A percentile compares a stretch with the other conserved stretches of the same genome.
These are phyloP conservation scores for Aspergillus sclerotiicarbonarius DNA, from an alignment of 495 filamentous ascomycete genomes.

Conservation along the genomic window DNA sequence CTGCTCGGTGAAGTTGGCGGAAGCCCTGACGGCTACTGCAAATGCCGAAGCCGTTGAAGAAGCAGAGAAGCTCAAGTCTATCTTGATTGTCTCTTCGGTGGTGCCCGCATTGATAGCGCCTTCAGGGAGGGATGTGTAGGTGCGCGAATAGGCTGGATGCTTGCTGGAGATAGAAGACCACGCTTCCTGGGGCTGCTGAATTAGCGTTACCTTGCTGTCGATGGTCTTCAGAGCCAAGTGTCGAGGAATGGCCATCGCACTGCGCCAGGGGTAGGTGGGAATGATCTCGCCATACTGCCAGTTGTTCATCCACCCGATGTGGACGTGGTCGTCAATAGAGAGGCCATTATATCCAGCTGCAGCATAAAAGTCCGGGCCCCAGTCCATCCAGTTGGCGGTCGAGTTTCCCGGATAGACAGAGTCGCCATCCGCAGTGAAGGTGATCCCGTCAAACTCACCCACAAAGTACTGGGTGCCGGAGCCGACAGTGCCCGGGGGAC, in stretches of 20 bases:
- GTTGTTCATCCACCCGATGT: constrained; percentile 60
- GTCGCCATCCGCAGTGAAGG: constrained; percentile 18
- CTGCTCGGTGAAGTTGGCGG: constrained; percentile 37
- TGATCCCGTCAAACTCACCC: constrained; percentile 37
- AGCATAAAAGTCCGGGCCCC: constrained; percentile 59
- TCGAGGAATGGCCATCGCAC: constrained; percentile 50
- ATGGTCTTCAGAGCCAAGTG: constrained; percentile 32
- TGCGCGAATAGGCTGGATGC: neutral
- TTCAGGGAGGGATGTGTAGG: constrained; percentile 14
- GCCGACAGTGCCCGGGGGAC: constrained; percentile 49
- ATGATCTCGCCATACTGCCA: constrained; percentile 51
- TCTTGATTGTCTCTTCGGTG: constrained; percentile 22
- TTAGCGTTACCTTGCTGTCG: constrained; percentile 13
- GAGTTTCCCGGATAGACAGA: constrained; percentile 8
- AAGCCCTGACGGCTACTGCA: constrained; percentile 26
- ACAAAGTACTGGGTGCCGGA: constrained; percentile 37
- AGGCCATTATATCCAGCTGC: constrained; percentile 53
- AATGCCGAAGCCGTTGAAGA: constrained; percentile 15
- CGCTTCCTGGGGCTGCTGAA: constrained; percentile 25
- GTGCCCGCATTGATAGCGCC: constrained; percentile 17
- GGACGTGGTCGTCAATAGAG: constrained; percentile 31
- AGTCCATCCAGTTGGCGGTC: constrained; percentile 45
- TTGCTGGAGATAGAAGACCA: constrained; percentile 15
- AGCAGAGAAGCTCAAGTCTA: constrained; percentile 25
- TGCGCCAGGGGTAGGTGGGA: constrained; percentile 48